Percentiles rank a stretch among this genome's conserved stretches.
These are phyloP conservation scores for Chalaropsis thielavioides DNA, from an alignment of 2,329 filamentous ascomycete genomes.

Conservation along the genomic window DNA sequence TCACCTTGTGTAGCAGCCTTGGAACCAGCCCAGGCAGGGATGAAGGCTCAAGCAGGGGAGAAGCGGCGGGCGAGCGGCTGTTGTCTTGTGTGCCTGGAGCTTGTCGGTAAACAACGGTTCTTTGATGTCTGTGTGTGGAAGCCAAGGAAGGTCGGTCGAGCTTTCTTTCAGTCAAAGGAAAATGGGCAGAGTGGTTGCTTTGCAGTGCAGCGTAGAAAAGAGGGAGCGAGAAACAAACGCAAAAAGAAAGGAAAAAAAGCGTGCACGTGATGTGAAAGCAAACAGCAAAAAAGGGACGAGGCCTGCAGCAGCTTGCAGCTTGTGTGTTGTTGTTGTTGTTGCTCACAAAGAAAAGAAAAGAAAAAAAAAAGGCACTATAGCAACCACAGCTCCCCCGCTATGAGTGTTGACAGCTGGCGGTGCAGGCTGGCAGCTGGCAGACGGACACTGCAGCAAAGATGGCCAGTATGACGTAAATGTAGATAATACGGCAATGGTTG, in stretches of 20 bases:
- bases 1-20: no score
- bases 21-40: no score
- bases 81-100: no score
- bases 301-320: background rate
- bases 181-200: background rate
- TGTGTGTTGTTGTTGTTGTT: slow-evolving; percentile 10
- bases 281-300: background rate
- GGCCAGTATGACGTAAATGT: background rate
- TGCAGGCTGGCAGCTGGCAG: background rate
- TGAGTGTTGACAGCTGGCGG: background rate
- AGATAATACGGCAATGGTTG: background rate
- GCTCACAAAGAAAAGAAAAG: background rate
- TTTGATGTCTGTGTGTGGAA: no score
- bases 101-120: no score
- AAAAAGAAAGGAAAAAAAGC: background rate
- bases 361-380: slow-evolving; percentile 6
- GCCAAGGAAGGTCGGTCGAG: no score
- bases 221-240: background rate
- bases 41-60: no score
- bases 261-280: background rate
- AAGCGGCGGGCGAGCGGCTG: no score
- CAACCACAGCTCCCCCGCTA: background rate
- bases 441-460: no score
- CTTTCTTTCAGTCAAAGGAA: background rate
- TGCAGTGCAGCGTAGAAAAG: no score